Evolutionary conservation across 257 asterid species (phyloP).

Genomic region (Solanum ossicruentum): DNA sequence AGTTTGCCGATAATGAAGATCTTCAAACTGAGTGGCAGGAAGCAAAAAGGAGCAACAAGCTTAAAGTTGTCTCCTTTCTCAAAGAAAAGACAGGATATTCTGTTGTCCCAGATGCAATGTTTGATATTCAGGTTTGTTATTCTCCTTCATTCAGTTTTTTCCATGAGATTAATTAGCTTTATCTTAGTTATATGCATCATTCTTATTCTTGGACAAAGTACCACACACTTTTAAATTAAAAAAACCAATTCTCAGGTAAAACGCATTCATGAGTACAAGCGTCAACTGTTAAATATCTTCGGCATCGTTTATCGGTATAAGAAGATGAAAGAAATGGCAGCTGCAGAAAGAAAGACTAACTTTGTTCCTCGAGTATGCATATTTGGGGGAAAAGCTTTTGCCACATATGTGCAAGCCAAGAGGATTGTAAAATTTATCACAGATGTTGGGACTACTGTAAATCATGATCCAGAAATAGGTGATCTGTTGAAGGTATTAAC

Average conservation of each 20-base stretch:
- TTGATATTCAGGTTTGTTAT: slow-evolving; percentile 65
- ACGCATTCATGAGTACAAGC: slow-evolving; percentile 53
- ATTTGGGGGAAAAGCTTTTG: slow-evolving; percentile 56
- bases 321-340: slow-evolving; percentile 45
- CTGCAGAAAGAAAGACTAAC: slow-evolving; percentile 28
- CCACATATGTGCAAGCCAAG: slow-evolving; percentile 52
- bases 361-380: slow-evolving; percentile 52
- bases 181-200: not conserved
- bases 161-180: not conserved
- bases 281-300: slow-evolving; percentile 40
- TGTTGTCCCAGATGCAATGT: slow-evolving; percentile 74
- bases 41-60: slow-evolving; percentile 59
- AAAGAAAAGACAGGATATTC: slow-evolving; percentile 73
- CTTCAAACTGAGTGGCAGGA: slow-evolving; percentile 71
- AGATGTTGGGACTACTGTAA: slow-evolving; percentile 46
- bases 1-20: slow-evolving; percentile 76
- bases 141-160: not conserved
- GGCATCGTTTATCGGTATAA: slow-evolving; percentile 48
- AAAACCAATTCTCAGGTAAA: slow-evolving; percentile 27
- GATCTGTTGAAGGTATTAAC: slow-evolving; percentile 37
- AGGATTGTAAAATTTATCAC: slow-evolving; percentile 48
- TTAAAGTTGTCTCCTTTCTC: slow-evolving; percentile 48
- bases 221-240: not conserved
- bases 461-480: slow-evolving; percentile 51
- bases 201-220: not conserved